Conservation (phyloP, 2,329 filamentous ascomycete species). For the Dothistroma septosporum region DNA sequence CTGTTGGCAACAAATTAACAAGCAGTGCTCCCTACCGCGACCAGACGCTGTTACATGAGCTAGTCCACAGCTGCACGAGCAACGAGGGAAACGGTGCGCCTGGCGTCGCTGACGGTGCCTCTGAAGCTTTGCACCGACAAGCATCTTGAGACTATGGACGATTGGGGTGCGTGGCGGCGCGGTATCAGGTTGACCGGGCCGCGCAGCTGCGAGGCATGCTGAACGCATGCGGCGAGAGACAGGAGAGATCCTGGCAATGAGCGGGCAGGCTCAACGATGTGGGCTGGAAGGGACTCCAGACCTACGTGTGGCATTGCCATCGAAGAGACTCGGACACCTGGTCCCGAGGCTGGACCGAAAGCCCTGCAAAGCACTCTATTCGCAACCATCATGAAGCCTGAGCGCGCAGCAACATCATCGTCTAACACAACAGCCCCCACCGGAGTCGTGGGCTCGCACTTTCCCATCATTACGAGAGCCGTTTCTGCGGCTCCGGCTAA, state of each 20-base stretch:
- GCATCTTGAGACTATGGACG: constrained; percentile 16
- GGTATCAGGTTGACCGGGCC: constrained; percentile 15
- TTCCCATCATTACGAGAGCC: not conserved
- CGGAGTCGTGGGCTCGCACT: not conserved
- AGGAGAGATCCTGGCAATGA: not conserved
- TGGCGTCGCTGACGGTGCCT: constrained; percentile 18
- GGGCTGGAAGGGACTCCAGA: not conserved
- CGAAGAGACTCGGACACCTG: not conserved
- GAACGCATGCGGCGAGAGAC: constrained; percentile 2
- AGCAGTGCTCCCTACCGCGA: constrained; percentile 3
- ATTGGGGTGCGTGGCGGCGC: constrained; percentile 17
- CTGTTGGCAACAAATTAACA: not conserved
- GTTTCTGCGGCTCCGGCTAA: not conserved
- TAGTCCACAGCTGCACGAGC: constrained; percentile 15
- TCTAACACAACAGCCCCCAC: not conserved
- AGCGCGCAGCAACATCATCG: not conserved
- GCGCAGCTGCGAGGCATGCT: constrained; percentile 10
- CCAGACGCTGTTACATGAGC: constrained; percentile 11
- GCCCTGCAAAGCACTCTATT: not conserved
- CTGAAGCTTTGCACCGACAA: constrained; percentile 17
- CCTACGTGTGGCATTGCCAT: not conserved
- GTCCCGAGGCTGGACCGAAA: not conserved
- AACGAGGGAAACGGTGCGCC: constrained; percentile 17
- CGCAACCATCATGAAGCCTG: not conserved
- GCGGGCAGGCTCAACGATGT: not conserved